Conservation (phyloP, 768 basidiomycete species). For the Panaeolus cyanescens region DNA sequence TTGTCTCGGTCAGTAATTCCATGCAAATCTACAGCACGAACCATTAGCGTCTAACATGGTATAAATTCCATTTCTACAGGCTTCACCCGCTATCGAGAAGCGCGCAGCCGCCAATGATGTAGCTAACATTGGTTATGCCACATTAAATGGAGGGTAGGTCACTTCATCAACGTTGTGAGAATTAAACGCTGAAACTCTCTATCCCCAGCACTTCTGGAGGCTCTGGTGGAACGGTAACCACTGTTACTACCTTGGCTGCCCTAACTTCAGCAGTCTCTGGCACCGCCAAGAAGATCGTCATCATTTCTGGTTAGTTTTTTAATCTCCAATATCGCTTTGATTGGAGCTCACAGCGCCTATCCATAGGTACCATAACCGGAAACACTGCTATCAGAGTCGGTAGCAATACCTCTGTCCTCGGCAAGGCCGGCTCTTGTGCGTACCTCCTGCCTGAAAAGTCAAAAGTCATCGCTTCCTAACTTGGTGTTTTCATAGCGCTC, state of each 20-base stretch:
- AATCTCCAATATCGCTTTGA: background rate
- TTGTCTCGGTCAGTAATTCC: constrained; percentile 23
- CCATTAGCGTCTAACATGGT: background rate
- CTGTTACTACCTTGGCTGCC: constrained; percentile 42
- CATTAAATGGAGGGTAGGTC: constrained; percentile 36
- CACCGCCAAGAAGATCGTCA: constrained; percentile 42
- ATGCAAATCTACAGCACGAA: background rate
- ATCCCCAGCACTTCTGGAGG: constrained; percentile 42
- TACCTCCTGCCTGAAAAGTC: background rate
- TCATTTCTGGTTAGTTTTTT: constrained; percentile 36
- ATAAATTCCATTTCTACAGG: constrained; percentile 11
- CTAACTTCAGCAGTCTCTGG: constrained; percentile 44
- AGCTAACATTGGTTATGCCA: constrained; percentile 41
- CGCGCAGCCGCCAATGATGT: constrained; percentile 38
- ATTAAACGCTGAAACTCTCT: background rate
- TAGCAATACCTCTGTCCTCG: constrained; percentile 45
- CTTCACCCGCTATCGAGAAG: constrained; percentile 22
- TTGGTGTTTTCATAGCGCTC: constrained; percentile 30
- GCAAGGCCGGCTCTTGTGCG: constrained; percentile 40
- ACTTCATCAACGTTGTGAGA: background rate
- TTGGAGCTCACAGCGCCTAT: background rate
- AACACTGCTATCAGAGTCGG: constrained; percentile 42
- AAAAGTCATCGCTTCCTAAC: background rate
- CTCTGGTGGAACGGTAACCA: constrained; percentile 42
- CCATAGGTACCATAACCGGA: constrained; percentile 44